Evolutionary conservation across 2,329 filamentous ascomycete species (phyloP), one percentile per base, ranked within the genome.

Genomic region (Colletotrichum sp.): DNA sequence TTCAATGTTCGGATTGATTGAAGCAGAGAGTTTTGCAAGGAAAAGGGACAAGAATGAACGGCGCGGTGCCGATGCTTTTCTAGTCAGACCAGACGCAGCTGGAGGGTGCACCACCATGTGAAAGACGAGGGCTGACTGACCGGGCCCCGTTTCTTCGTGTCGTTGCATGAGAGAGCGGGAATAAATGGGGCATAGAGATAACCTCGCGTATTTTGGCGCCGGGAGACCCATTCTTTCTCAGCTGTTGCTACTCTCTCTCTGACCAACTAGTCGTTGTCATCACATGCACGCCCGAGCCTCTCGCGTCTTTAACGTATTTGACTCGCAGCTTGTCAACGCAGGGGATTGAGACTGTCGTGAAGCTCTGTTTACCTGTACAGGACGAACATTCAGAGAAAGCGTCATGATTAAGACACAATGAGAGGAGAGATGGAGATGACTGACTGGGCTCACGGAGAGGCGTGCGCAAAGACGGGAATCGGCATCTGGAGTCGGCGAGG

Each of bases 391-490:
- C 43, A n/a, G 43, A 48, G 8, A 4, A 5, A 21, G 8, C 4
- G 5, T 21, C 6, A n/a, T 61, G 30, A 7, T n/a, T 6, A 7
- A 61, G 13, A 14, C 2, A 32, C 10, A 5, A 13, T 3, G 59
- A 60, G n/a, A 18, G 34, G 2, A 30, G 60, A 63, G 52, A 21
- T n/a, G n/a, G 16, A 14, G 2, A 30, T n/a, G 14, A 4, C 48
- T 14, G 14, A 4, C 48, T 65, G 24, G 24, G n/a, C 30, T 43
- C 72, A 68, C 72, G 55, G 63, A 55, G 63, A 74, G 72, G 72
- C 52, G 72, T 71, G 69, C 36, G 52, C 63, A 26, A 57, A 72
- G 63, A 61, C 69, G 72, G 69, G 55, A 68, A 52, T 68, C 69
- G 72, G 72, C 72, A 72, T 71, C 68, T 60, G 55, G 32, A 52